phyloP scores from a whole-genome alignment of 2,329 filamentous ascomycete species.

The Talaromyces sp. region DNA sequence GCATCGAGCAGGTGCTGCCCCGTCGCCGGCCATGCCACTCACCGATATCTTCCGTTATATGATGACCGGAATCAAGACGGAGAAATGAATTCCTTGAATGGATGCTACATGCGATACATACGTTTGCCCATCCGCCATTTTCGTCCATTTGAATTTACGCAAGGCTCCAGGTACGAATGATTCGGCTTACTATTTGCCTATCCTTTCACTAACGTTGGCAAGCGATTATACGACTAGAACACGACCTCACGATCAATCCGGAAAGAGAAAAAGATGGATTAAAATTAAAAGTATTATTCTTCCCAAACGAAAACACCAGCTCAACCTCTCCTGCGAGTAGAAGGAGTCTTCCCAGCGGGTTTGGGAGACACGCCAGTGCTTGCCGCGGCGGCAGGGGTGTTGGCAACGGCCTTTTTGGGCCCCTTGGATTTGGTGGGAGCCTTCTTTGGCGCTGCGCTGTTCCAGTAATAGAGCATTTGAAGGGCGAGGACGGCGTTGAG shows the following conservation, averaged over 20 bases:
- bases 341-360: conserved; percentile 45
- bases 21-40: conserved; percentile 33
- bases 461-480: conserved; percentile 98
- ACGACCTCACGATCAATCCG: conserved; percentile 3
- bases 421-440: conserved; percentile 31
- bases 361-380: conserved; percentile 40
- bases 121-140: not conserved
- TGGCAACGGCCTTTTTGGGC: conserved; percentile 20
- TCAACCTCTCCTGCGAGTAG: conserved; percentile 52
- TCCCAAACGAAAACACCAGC: conserved; percentile 4
- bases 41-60: conserved; percentile 48
- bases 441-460: conserved; percentile 40
- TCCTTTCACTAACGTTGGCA: not conserved
- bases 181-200: not conserved
- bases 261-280: conserved; percentile 6
- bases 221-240: not conserved
- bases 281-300: not conserved
- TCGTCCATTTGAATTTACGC: not conserved
- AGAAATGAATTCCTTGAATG: not conserved
- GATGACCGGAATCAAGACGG: conserved; percentile 40
- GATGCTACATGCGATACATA: not conserved
- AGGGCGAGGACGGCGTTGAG: conserved; percentile 80
- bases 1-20: conserved; percentile 18
- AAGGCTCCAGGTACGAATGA: not conserved
- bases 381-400: conserved; percentile 16